These are phyloP conservation scores for Cladochytrium replicatum DNA, from an alignment of 192 early-diverging fungal genomes.

Conservation along the genomic window DNA sequence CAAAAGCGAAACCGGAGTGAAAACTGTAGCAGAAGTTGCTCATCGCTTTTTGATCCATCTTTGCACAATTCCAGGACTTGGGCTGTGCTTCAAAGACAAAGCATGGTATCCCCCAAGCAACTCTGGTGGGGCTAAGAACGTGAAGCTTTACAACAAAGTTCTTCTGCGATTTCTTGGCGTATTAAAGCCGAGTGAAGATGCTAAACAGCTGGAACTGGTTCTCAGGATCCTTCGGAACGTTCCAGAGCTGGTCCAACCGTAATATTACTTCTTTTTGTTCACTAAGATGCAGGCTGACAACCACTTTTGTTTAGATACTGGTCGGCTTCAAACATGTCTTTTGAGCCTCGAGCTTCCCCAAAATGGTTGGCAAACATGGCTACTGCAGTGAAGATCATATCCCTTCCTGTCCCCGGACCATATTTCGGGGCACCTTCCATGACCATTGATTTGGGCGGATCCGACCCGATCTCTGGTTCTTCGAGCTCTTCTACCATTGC, in stretches of 20 bases:
- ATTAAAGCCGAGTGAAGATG: conserved; percentile 55
- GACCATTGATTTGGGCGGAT: too few relatives aligned
- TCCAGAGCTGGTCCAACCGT: conserved; percentile 66
- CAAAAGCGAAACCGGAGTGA: conserved; percentile 4
- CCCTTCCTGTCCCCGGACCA: conserved; percentile 46
- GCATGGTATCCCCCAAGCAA: conserved; percentile 63
- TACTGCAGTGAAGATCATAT: conserved; percentile 56
- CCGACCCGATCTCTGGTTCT: too few relatives aligned
- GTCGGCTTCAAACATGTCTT: conserved; percentile 43
- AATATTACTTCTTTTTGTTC: conserved; percentile 21
- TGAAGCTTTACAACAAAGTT: conserved; percentile 44
- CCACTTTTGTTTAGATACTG: conserved; percentile 42
- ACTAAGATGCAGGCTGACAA: conserved; percentile 1
- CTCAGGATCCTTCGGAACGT: conserved; percentile 54
- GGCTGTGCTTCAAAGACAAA: conserved; percentile 62
- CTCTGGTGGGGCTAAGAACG: conserved; percentile 15
- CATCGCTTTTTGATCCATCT: conserved; percentile 66
- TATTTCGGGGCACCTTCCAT: conserved; percentile 14
- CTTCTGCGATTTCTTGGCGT: conserved; percentile 37
- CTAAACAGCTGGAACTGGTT: conserved; percentile 54
- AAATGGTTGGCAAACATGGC: conserved; percentile 75
- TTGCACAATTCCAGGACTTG: conserved; percentile 59
- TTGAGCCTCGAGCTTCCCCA: conserved; percentile 60
- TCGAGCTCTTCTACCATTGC: conserved; percentile 30
- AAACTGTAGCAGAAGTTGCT: conserved; percentile 44